These are phyloP conservation scores for Durusdinium trenchii DNA, from an alignment of 73 alveolate species.

Conservation along the genomic window DNA sequence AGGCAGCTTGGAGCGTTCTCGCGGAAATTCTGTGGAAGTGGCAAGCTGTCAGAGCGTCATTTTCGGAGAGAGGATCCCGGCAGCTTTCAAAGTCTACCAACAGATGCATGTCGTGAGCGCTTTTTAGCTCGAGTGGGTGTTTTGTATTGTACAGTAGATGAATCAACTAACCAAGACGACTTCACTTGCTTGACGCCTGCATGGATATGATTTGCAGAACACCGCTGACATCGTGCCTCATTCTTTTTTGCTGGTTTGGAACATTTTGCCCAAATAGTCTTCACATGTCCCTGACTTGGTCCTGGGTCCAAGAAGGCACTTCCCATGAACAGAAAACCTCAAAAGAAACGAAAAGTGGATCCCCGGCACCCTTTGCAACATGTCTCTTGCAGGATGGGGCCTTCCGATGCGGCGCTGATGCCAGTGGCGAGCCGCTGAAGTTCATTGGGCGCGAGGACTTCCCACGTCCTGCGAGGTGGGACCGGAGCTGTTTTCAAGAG, in stretches of 20 bases:
- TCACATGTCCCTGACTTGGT: no score
- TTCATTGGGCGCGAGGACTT: conserved; percentile 32
- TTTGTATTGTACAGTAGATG: no score
- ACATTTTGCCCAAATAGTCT: no score
- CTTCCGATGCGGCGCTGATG: conserved; percentile 31
- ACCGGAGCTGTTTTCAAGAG: neutral
- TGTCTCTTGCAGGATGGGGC: conserved; percentile 26
- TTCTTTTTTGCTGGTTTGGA: no score
- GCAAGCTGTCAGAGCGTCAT: conserved; percentile 57
- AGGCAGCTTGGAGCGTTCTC: conserved; percentile 83
- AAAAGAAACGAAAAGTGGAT: no score
- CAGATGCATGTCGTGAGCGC: neutral
- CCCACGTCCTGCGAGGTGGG: conserved; percentile 19
- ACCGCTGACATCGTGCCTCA: no score
- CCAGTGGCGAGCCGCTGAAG: conserved; percentile 28
- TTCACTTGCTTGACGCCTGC: no score
- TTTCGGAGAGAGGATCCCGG: conserved; percentile 73
- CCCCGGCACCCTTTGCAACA: no score
- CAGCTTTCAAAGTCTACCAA: neutral
- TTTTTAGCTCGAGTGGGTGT: neutral
- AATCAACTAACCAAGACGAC: no score
- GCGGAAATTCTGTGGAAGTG: conserved; percentile 60
- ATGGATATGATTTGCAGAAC: no score
- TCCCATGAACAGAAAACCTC: no score
- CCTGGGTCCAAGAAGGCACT: no score